These are phyloP conservation scores for Naganishia sp. DNA, from an alignment of 1,284 basidiomycete species.

Conservation along the genomic window DNA sequence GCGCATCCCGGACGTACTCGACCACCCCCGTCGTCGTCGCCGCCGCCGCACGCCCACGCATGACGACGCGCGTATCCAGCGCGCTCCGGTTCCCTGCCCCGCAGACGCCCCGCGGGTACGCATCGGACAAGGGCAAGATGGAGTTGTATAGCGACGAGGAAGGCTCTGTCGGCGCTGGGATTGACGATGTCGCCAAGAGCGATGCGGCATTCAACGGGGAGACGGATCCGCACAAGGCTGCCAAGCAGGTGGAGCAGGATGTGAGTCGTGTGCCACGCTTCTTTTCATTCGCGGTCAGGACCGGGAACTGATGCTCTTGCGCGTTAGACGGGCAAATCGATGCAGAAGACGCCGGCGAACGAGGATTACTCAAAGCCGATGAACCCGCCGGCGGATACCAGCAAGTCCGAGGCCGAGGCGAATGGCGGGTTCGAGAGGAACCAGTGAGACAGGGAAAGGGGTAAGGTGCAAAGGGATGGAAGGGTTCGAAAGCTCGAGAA, in stretches of 20 bases:
- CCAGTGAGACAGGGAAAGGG: background rate
- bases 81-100: conserved; percentile 25
- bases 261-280: conserved; percentile 22
- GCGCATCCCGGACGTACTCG: conserved; percentile 40
- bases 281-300: background rate
- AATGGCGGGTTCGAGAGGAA: conserved; percentile 26
- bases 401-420: conserved; percentile 14
- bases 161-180: conserved; percentile 46
- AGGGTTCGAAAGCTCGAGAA: no score
- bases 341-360: conserved; percentile 48
- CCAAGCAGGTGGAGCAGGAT: conserved; percentile 28
- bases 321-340: conserved; percentile 35
- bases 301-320: background rate
- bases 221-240: conserved; percentile 40
- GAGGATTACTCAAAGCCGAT: conserved; percentile 30
- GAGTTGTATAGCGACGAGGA: conserved; percentile 50
- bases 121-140: conserved; percentile 45
- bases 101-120: conserved; percentile 38
- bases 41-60: conserved; percentile 10
- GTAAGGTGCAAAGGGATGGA: background rate
- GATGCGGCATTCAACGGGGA: conserved; percentile 48
- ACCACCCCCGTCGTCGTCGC: conserved; percentile 23
- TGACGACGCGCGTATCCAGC: conserved; percentile 9
- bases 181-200: conserved; percentile 48
- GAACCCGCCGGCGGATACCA: conserved; percentile 17